A percentile compares a stretch with the other conserved stretches of the same genome.
These are phyloP conservation scores for Striga hermonthica DNA, from an alignment of 305 asterid genomes.

Conservation along the genomic window DNA sequence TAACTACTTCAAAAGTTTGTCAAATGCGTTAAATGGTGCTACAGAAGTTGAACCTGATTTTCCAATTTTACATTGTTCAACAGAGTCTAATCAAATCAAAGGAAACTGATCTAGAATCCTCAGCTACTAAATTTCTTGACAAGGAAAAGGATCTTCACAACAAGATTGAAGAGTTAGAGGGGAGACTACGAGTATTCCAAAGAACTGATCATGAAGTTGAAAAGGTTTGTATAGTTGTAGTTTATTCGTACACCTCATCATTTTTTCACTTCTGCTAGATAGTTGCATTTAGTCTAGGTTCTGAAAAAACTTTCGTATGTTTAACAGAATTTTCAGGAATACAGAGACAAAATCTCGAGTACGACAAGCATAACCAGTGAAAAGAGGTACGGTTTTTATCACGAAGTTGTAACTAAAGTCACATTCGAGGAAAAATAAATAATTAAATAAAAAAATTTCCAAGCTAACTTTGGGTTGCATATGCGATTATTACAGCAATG, in stretches of 20 bases:
- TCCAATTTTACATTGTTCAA: not conserved
- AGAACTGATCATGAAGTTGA: constrained; percentile 39
- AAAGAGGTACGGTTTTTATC: too few relatives aligned
- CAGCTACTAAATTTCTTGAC: constrained; percentile 56
- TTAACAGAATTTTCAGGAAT: too few relatives aligned
- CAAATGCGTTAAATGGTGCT: not conserved
- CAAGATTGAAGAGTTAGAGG: constrained; percentile 66
- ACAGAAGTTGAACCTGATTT: not conserved
- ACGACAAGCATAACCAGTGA: too few relatives aligned
- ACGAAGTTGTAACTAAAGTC: too few relatives aligned
- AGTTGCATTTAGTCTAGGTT: too few relatives aligned
- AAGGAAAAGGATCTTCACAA: constrained; percentile 68
- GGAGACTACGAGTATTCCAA: constrained; percentile 45
- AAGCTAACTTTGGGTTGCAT: too few relatives aligned
- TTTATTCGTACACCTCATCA: constrained; percentile 22
- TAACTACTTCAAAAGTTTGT: not conserved
- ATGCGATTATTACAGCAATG: constrained; percentile 24
- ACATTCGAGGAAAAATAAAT: too few relatives aligned
- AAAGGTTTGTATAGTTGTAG: constrained; percentile 44
- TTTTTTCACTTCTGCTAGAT: too few relatives aligned
- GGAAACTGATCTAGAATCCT: constrained; percentile 63
- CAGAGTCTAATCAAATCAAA: constrained; percentile 67
- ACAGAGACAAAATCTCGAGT: too few relatives aligned
- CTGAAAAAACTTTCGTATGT: too few relatives aligned
- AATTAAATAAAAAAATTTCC: too few relatives aligned